phyloP scores from a whole-genome alignment of 257 asterid genomes.

The Solanum piurae region DNA sequence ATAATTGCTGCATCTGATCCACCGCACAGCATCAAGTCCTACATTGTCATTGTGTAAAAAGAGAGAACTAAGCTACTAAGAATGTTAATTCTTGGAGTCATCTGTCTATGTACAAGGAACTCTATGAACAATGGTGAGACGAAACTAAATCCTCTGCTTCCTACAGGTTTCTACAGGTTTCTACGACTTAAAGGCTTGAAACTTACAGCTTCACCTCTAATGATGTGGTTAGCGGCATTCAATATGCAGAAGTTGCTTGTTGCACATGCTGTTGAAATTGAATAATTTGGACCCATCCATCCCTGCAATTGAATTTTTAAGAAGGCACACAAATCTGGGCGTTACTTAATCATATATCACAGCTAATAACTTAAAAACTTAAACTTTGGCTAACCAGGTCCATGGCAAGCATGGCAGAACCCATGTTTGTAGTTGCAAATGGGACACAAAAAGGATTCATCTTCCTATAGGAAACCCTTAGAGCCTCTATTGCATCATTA shows the following conservation, averaged over 20 bases:
- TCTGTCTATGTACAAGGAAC: neutral
- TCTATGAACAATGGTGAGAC: neutral
- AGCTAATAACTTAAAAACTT: neutral
- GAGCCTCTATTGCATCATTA: constrained; percentile 85
- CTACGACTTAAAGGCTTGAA: constrained; percentile 6
- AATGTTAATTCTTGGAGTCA: neutral
- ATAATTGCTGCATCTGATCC: constrained; percentile 94
- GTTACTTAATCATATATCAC: neutral
- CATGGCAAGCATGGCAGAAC: constrained; percentile 97
- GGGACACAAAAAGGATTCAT: constrained; percentile 99
- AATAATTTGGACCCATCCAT: constrained; percentile 99
- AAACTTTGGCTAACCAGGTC: constrained; percentile 47
- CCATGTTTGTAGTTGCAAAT: constrained; percentile 96
- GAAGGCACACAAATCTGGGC: constrained; percentile 7
- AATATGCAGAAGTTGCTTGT: constrained; percentile 92
- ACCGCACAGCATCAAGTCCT: constrained; percentile 97
- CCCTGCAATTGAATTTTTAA: constrained; percentile 44
- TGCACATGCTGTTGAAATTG: constrained; percentile 96
- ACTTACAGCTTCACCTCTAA: constrained; percentile 98
- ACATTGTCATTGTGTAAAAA: constrained; percentile 22
- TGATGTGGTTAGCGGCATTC: constrained; percentile 92
- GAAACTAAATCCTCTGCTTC: neutral
- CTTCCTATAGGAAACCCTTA: constrained; percentile 70
- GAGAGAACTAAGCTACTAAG: neutral
- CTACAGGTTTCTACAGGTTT: constrained; percentile 15